Evolutionary conservation across 352 stramenopile species (phyloP).

Genomic region (Globisporangium megalacanthum): DNA sequence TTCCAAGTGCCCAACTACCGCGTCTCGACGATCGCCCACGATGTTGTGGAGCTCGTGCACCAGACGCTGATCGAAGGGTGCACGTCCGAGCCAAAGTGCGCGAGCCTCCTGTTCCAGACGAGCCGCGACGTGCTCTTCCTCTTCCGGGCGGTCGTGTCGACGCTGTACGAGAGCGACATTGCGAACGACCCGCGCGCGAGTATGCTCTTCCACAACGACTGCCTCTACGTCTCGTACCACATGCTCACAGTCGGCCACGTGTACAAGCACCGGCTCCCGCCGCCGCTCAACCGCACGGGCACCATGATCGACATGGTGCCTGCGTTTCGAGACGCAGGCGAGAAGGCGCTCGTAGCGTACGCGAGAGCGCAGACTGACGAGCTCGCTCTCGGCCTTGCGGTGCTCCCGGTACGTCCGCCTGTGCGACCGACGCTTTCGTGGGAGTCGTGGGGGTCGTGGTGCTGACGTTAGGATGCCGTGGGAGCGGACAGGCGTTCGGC

Average conservation of each 20-base stretch:
- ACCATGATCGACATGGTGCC: constrained; percentile 84
- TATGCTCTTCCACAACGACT: constrained; percentile 87
- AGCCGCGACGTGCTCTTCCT: constrained; percentile 71
- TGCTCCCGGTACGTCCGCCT: constrained; percentile 32
- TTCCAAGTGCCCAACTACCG: constrained; percentile 68
- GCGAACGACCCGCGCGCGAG: constrained; percentile 50
- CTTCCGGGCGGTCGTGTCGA: constrained; percentile 62
- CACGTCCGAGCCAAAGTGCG: constrained; percentile 28
- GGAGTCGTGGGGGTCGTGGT: too few species aligned
- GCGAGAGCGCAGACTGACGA: constrained; percentile 36
- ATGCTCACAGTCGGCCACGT: constrained; percentile 68
- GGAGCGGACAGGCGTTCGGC: constrained; percentile 23
- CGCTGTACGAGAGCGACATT: constrained; percentile 63
- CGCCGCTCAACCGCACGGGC: constrained; percentile 45
- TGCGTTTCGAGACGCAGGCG: constrained; percentile 50
- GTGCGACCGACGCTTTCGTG: background rate
- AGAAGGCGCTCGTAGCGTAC: constrained; percentile 47
- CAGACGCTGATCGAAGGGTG: constrained; percentile 63
- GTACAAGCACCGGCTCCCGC: constrained; percentile 64
- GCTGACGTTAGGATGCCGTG: background rate
- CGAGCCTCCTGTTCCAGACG: constrained; percentile 72
- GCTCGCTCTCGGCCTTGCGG: constrained; percentile 25
- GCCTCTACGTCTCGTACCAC: constrained; percentile 74
- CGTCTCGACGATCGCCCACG: constrained; percentile 43
- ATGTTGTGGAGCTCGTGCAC: constrained; percentile 60